Evolutionary conservation across 192 early-diverging fungal genomes (phyloP).

Genomic region (Chytriomyces confervae): DNA sequence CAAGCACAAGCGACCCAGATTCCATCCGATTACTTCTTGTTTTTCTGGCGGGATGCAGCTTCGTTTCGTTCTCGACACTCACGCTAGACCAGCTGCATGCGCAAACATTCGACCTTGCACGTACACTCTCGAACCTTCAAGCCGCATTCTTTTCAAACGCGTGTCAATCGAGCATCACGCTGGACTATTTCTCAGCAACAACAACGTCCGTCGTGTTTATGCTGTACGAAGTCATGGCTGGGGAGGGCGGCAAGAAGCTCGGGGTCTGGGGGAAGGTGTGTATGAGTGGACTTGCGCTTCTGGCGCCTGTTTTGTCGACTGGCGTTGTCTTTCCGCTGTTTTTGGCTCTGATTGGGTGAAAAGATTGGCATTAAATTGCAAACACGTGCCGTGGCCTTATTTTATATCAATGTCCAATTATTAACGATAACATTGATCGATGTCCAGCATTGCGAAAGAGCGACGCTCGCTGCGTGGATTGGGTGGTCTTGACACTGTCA

Average conservation of each 20-base stretch:
- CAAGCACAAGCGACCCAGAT: not conserved
- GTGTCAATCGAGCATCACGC: constrained; percentile 2
- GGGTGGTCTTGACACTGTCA: too few species aligned
- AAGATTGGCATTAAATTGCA: not conserved
- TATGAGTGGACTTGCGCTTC: not conserved
- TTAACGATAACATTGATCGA: too few species aligned
- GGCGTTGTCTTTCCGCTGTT: not conserved
- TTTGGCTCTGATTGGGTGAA: not conserved
- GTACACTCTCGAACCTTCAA: not conserved
- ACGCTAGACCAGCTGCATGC: not conserved
- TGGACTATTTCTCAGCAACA: not conserved
- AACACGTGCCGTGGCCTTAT: not conserved
- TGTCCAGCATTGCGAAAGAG: too few species aligned
- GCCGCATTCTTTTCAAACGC: not conserved
- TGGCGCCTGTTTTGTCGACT: not conserved
- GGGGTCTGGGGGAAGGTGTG: not conserved
- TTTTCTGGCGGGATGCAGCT: not conserved
- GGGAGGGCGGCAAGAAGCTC: not conserved
- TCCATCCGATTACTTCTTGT: not conserved
- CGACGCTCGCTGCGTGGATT: too few species aligned
- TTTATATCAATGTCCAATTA: too few species aligned
- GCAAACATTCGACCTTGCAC: not conserved
- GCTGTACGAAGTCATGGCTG: not conserved
- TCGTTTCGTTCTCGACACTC: not conserved
- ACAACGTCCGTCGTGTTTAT: not conserved